Base-by-base conservation (phyloP, 257 asterid species). In the Primulina huaijiensis region DNA sequence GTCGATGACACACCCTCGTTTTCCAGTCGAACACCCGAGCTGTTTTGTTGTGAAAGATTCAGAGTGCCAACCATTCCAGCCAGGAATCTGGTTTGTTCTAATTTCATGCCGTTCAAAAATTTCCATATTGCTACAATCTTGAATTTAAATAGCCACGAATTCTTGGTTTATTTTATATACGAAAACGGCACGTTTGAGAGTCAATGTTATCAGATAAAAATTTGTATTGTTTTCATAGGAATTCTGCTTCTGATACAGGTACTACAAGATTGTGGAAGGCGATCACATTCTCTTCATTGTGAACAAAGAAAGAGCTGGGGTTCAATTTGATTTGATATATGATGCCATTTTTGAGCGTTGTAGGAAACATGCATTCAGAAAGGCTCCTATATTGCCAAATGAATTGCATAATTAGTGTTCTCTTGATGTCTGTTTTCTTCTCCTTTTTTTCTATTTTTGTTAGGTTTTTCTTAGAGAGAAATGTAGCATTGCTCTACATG, bases 1-100 rank as follows among this genome's bases (percentile, higher is more conserved):
- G 78, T 90, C 97, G 35, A 94, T 94, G 97, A 94, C 99, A 10
- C 99, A 94, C 71, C 99, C 99, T 53, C 97, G 97, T 67, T 73
- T 89, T 58, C 99, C 99, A 1, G 75, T 86, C 9, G 97, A 94
- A 67, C 99, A 94, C 63, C 97, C 96, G 1, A 82, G 75, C 75
- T 84, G 68, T 56, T 81, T 73, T 6, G 96, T 89, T 19, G 80
- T 82, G 2, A 81, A 91, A 16, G 97, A 89, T 73, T 87, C 97
- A 1, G 97, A 91, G 17, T 90, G 95, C 83, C 96, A 88, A 25
- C 96, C 92, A 8, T 59, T 91, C 79, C 88, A 82, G 72, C 97
- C 97, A 1, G 99, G 99, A 79, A 91, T 89, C 82, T 94, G 97
- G 97, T 94, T 63, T 52, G 94, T 81, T 40, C 38, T n/a, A n/a